phyloP scores from a whole-genome alignment of 2,329 filamentous ascomycete genomes.

The Shiraia sp. region DNA sequence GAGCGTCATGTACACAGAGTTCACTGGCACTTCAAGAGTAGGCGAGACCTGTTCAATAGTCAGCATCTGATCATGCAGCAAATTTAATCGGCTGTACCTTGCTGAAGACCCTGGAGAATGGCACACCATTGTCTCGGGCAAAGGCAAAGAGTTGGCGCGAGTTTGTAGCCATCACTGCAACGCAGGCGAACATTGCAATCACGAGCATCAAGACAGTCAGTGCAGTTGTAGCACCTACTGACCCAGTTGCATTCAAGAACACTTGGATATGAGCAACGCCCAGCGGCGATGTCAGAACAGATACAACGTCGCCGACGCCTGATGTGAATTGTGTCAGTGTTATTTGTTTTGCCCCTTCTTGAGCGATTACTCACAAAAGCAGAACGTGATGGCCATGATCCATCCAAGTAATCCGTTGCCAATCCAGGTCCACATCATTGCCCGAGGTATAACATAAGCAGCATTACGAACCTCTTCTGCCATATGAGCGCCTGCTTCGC shows the following conservation, averaged over 20 bases:
- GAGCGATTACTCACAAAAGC: slow-evolving; percentile 6
- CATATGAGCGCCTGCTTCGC: slow-evolving; percentile 35
- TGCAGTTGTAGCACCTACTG: slow-evolving; percentile 16
- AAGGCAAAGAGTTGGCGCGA: slow-evolving; percentile 36
- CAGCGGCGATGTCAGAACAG: slow-evolving; percentile 15
- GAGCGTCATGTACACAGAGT: slow-evolving; percentile 48
- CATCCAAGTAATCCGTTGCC: slow-evolving; percentile 44
- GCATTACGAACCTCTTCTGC: slow-evolving; percentile 45
- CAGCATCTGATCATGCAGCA: neutral
- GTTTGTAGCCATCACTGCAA: slow-evolving; percentile 26
- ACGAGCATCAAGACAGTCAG: slow-evolving; percentile 27
- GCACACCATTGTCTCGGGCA: slow-evolving; percentile 31
- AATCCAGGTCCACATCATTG: slow-evolving; percentile 43
- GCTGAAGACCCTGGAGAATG: slow-evolving; percentile 29
- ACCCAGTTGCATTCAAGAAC: slow-evolving; percentile 26
- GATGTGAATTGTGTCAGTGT: too few relatives aligned
- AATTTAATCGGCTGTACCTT: slow-evolving; percentile 8
- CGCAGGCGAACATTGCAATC: slow-evolving; percentile 19
- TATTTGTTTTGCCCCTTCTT: too few relatives aligned
- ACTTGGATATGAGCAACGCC: slow-evolving; percentile 29
- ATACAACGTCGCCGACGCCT: slow-evolving; percentile 11
- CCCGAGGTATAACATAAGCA: slow-evolving; percentile 23
- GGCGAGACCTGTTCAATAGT: neutral
- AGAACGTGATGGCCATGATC: slow-evolving; percentile 31
- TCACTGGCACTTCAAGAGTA: slow-evolving; percentile 36